Percentiles rank a stretch among this genome's conserved stretches.
These are phyloP conservation scores for Pleurostoma richardsiae DNA, from an alignment of 2,329 filamentous ascomycete species.

Conservation along the genomic window DNA sequence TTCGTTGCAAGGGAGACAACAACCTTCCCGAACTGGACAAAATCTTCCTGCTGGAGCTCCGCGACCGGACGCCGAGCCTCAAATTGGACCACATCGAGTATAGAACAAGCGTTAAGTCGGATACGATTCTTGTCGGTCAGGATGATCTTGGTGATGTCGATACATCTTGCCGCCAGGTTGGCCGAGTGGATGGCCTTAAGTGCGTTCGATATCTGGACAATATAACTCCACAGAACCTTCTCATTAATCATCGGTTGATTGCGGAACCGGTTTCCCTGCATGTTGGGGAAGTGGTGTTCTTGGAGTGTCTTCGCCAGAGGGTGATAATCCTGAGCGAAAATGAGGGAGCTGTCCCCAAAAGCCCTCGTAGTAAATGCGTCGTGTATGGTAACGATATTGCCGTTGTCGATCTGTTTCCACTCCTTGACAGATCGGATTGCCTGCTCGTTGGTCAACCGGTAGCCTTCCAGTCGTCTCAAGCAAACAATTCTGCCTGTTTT, in stretches of 20 bases:
- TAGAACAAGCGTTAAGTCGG: conserved; percentile 79
- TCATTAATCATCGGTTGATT: conserved; percentile 55
- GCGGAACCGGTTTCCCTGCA: conserved; percentile 26
- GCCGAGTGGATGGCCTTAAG: conserved; percentile 78
- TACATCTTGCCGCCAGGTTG: conserved; percentile 77
- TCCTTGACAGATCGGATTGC: conserved; percentile 81
- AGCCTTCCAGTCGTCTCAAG: conserved; percentile 81
- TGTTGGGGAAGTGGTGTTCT: conserved; percentile 65
- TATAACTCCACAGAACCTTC: conserved; percentile 81
- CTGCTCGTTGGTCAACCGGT: conserved; percentile 81
- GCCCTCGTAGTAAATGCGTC: conserved; percentile 91
- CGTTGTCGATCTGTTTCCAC: conserved; percentile 82
- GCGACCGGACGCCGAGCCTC: conserved; percentile 63
- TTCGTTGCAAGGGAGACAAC: conserved; percentile 79
- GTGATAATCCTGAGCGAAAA: conserved; percentile 91
- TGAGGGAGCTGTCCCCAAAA: conserved; percentile 90
- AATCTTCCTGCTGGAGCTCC: conserved; percentile 84
- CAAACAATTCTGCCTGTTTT: conserved; percentile 89
- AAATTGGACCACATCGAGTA: conserved; percentile 84
- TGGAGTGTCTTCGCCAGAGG: conserved; percentile 85
- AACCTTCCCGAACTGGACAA: conserved; percentile 76
- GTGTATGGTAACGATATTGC: conserved; percentile 77
- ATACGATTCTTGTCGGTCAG: conserved; percentile 87
- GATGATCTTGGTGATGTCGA: conserved; percentile 85
- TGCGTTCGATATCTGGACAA: conserved; percentile 85